Conservation (phyloP, 768 basidiomycete species). For the Lentinula edodes region DNA sequence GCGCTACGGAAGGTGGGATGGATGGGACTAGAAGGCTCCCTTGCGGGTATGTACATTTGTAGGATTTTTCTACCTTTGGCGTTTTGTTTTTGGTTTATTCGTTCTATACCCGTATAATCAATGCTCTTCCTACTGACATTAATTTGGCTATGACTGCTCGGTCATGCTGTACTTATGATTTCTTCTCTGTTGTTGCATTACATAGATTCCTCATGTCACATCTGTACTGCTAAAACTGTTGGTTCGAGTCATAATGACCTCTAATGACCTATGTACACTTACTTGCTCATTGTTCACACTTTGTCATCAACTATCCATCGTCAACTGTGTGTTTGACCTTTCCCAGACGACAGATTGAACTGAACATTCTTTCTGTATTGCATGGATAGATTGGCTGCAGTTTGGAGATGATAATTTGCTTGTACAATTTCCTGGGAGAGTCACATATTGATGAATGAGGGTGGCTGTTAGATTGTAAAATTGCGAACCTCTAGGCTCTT, state of each 20-base stretch:
- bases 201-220: slow-evolving; percentile 11
- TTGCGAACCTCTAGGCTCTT: slow-evolving; percentile 71
- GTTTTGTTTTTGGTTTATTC: background rate
- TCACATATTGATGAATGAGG: background rate
- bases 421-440: slow-evolving; percentile 63
- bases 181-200: background rate
- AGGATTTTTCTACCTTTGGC: background rate
- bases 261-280: no score
- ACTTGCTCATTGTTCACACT: background rate
- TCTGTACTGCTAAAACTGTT: slow-evolving; percentile 8
- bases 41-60: background rate
- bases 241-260: background rate
- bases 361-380: slow-evolving; percentile 92
- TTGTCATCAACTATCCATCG: no score
- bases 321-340: background rate
- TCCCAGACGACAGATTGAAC: slow-evolving; percentile 55
- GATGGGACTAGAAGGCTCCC: slow-evolving; percentile 50
- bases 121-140: background rate
- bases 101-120: background rate
- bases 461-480: background rate
- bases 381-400: slow-evolving; percentile 75
- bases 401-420: slow-evolving; percentile 72
- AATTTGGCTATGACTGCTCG: background rate
- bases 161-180: background rate
- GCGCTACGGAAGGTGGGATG: slow-evolving; percentile 85